Evolutionary conservation across 2,329 filamentous ascomycete species (phyloP).

Genomic region (Phyllosticta citriasiana): DNA sequence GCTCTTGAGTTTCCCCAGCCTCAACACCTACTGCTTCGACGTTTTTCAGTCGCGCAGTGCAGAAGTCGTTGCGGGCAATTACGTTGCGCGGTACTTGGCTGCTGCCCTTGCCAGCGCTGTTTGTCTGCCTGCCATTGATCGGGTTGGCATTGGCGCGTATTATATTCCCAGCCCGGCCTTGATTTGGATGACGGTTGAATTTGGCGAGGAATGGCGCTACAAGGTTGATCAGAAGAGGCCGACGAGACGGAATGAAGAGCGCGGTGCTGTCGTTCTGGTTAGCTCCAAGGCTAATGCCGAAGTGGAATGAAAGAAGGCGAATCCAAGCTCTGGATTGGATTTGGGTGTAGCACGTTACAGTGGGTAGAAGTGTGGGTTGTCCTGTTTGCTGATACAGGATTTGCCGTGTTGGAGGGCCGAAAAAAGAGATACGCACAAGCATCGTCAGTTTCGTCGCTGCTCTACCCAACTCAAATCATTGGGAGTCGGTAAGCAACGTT

Average conservation of each 20-base stretch:
- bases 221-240: conserved; percentile 33
- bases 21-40: conserved; percentile 76
- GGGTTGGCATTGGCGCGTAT: conserved; percentile 73
- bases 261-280: background rate
- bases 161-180: conserved; percentile 57
- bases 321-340: background rate
- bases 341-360: background rate
- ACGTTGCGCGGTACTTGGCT: conserved; percentile 66
- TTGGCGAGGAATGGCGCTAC: conserved; percentile 44
- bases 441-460: too few relatives aligned
- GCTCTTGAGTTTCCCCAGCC: conserved; percentile 62
- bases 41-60: conserved; percentile 63
- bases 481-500: too few relatives aligned
- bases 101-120: conserved; percentile 60
- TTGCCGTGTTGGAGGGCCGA: too few relatives aligned
- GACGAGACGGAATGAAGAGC: conserved; percentile 13
- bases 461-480: too few relatives aligned
- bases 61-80: conserved; percentile 73
- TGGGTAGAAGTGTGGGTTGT: too few relatives aligned
- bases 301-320: background rate
- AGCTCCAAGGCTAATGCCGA: background rate
- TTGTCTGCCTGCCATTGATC: conserved; percentile 63
- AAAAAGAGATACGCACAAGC: too few relatives aligned
- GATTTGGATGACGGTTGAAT: conserved; percentile 40
- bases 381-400: too few relatives aligned